A percentile compares a stretch with the other conserved stretches of the same genome.
Evolutionary conservation across 2,329 filamentous ascomycete genomes (phyloP).

Genomic region (Fusarium udum): DNA sequence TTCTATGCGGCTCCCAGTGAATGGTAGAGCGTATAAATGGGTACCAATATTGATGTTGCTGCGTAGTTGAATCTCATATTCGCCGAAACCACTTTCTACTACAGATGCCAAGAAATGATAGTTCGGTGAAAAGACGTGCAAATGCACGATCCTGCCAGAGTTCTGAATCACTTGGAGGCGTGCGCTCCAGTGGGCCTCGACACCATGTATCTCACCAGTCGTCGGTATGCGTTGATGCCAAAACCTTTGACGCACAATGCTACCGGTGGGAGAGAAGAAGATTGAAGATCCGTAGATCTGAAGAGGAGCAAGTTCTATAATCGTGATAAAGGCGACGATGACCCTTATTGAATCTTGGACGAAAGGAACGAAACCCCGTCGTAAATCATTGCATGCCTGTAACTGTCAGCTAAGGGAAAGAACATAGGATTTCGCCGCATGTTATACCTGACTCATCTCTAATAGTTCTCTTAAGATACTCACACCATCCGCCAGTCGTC

Average conservation of each 20-base stretch:
- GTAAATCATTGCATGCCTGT: not conserved
- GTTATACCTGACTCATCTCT: not conserved
- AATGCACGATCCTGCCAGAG: fast-evolving
- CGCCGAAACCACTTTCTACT: fast-evolving
- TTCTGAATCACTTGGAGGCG: not conserved
- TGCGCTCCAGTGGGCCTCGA: not conserved
- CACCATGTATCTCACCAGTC: fast-evolving
- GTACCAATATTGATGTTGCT: not conserved
- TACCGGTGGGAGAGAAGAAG: not conserved
- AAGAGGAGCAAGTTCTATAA: not conserved
- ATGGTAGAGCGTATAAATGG: not conserved
- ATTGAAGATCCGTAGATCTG: not conserved
- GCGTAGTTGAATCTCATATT: not conserved
- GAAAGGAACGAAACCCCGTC: fast-evolving
- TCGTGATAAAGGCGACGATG: not conserved
- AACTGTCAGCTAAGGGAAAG: fast-evolving
- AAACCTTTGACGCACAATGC: not conserved
- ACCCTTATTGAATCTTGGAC: not conserved
- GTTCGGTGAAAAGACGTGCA: not conserved
- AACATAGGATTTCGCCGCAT: fast-evolving
- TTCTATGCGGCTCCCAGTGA: fast-evolving
- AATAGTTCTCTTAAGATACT: not conserved
- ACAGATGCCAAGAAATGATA: fast-evolving
- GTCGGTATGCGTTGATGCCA: not conserved
- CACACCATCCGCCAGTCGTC: not conserved